Conservation (phyloP, 1,284 basidiomycete genomes). For the Trichosporon asahii region DNA sequence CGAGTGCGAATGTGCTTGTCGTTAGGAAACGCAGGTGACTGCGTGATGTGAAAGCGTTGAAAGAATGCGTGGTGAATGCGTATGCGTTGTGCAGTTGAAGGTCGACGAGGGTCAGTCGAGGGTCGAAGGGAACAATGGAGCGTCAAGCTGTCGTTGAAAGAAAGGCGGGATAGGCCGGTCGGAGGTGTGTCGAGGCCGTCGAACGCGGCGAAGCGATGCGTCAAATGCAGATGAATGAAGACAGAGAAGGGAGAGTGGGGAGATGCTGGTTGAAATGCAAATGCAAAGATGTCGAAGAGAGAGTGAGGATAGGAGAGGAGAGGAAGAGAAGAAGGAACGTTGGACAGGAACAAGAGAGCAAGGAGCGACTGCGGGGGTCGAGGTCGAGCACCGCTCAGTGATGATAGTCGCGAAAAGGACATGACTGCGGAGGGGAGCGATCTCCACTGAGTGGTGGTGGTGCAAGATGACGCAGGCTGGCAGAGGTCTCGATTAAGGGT, state of each 20-base stretch:
- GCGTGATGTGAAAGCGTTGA: background rate
- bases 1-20: background rate
- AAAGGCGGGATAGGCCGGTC: background rate
- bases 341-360: background rate
- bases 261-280: too few relatives aligned
- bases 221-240: background rate
- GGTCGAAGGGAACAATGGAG: background rate
- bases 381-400: background rate
- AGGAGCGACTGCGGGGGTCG: background rate
- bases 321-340: background rate
- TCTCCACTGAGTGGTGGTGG: background rate
- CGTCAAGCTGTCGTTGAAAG: background rate
- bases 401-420: background rate
- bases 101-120: background rate
- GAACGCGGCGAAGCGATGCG: background rate
- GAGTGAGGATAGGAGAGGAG: background rate
- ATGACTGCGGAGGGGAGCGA: background rate
- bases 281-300: background rate
- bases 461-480: background rate
- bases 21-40: background rate
- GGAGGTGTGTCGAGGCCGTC: background rate
- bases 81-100: background rate
- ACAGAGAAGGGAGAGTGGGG: background rate
- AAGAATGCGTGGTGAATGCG: background rate
- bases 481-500: too few relatives aligned